phyloP scores from a whole-genome alignment of 495 filamentous ascomycete genomes.

The Neurospora sp. region DNA sequence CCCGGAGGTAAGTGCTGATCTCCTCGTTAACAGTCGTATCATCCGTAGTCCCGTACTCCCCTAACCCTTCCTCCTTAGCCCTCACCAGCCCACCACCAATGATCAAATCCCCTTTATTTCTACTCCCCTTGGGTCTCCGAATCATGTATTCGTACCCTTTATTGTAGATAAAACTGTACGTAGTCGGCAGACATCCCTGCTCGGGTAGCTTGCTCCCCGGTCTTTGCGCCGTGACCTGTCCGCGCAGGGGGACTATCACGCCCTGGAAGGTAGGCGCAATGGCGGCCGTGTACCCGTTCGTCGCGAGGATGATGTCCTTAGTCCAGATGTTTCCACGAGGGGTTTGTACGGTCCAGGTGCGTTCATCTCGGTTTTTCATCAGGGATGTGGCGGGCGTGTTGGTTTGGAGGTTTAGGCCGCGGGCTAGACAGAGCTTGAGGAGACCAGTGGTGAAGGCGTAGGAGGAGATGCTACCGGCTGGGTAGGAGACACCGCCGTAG shows the following conservation, averaged over 20 bases:
- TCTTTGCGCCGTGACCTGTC: constrained; percentile 56
- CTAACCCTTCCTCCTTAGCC: constrained; percentile 30
- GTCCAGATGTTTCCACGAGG: constrained; percentile 44
- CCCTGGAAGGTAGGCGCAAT: constrained; percentile 46
- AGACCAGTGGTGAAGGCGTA: constrained; percentile 57
- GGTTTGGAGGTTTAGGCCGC: constrained; percentile 52
- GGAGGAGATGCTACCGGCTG: constrained; percentile 53
- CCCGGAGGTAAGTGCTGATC: constrained; percentile 43
- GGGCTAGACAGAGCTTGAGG: constrained; percentile 40
- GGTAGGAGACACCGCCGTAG: constrained; percentile 46
- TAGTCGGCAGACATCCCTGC: constrained; percentile 32
- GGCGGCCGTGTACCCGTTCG: constrained; percentile 60
- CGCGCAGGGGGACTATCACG: constrained; percentile 56
- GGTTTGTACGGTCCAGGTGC: constrained; percentile 42
- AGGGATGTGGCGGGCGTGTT: constrained; percentile 43
- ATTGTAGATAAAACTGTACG: constrained; percentile 54
- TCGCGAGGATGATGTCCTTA: constrained; percentile 52
- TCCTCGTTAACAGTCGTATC: constrained; percentile 46
- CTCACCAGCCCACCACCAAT: constrained; percentile 58
- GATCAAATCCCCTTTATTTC: constrained; percentile 49
- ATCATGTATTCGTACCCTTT: constrained; percentile 61
- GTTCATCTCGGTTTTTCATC: constrained; percentile 13
- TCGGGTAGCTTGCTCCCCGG: constrained; percentile 38
- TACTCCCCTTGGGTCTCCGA: constrained; percentile 36
- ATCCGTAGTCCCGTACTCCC: constrained; percentile 45